Conservation (phyloP, 352 stramenopile genomes). For the Pythium insidiosum region DNA sequence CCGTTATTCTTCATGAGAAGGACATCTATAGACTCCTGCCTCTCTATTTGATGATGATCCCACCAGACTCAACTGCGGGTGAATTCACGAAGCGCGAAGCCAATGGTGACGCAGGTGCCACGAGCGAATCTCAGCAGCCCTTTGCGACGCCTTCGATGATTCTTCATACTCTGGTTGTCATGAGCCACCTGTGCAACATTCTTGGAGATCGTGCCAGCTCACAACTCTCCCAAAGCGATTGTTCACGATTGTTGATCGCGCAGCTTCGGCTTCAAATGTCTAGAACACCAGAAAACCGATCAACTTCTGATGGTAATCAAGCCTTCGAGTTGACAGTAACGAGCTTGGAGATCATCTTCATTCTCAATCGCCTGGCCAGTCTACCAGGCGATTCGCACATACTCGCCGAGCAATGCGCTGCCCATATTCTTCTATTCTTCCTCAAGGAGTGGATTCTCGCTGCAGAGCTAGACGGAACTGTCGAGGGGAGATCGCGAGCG, state of each 20-base stretch:
- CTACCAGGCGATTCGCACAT: constrained; percentile 29
- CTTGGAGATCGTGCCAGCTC: constrained; percentile 25
- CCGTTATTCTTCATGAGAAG: constrained; percentile 45
- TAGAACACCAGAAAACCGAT: background rate
- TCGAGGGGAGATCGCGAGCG: constrained; percentile 5
- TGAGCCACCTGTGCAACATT: constrained; percentile 20
- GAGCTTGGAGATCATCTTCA: constrained; percentile 22
- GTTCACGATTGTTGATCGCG: constrained; percentile 25
- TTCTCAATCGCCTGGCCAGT: constrained; percentile 30
- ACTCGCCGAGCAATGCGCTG: constrained; percentile 28
- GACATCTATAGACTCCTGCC: constrained; percentile 34
- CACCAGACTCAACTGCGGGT: no score
- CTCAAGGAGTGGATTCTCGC: constrained; percentile 25
- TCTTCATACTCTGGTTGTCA: constrained; percentile 10
- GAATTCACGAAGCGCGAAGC: no score
- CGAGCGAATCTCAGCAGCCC: no score
- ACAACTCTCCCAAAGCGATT: constrained; percentile 31
- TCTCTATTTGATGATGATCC: constrained; percentile 25
- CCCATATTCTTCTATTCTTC: constrained; percentile 30
- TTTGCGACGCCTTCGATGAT: constrained; percentile 13
- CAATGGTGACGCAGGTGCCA: background rate
- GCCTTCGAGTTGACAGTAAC: constrained; percentile 2
- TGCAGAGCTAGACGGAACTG: constrained; percentile 7
- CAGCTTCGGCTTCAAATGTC: constrained; percentile 27
- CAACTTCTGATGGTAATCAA: no score